Percentiles rank a stretch among this genome's conserved stretches.
Evolutionary conservation across 129 eudicot species (phyloP).

Genomic region (Ambrosia trifida): DNA sequence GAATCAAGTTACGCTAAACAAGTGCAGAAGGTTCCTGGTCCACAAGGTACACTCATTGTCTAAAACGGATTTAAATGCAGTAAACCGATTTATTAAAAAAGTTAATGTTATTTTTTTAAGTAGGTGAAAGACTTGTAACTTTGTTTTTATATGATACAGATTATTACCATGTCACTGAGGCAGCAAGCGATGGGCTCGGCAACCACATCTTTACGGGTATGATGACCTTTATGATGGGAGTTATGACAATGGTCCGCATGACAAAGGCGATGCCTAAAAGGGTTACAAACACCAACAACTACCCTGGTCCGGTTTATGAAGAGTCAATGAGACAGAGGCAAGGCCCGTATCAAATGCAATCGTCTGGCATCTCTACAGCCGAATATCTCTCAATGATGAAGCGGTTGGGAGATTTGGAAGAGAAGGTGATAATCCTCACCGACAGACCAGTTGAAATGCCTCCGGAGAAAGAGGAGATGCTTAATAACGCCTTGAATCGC

Average conservation of each 20-base stretch:
- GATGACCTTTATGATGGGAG: constrained; percentile 86
- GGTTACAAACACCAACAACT: constrained; percentile 62
- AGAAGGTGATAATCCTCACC: constrained; percentile 54
- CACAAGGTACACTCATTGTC: constrained; percentile 56
- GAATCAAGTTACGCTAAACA: constrained; percentile 52
- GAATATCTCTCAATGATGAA: constrained; percentile 83
- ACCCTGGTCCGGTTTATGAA: constrained; percentile 44
- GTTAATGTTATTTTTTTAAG: background rate
- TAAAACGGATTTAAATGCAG: background rate
- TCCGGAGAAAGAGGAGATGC: constrained; percentile 90
- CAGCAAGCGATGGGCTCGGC: constrained; percentile 42
- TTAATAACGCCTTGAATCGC: constrained; percentile 67
- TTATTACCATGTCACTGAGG: constrained; percentile 33
- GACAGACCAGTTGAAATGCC: constrained; percentile 79
- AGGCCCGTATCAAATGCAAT: constrained; percentile 33
- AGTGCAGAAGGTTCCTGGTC: constrained; percentile 35
- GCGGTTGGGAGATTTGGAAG: constrained; percentile 88
- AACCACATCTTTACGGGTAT: constrained; percentile 68
- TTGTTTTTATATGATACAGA: constrained; percentile 15
- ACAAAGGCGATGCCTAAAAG: constrained; percentile 79
- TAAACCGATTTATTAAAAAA: background rate
- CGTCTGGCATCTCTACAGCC: constrained; percentile 48
- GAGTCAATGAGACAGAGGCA: constrained; percentile 39
- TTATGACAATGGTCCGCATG: constrained; percentile 84
- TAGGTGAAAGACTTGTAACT: constrained; percentile 1